Evolutionary conservation across 371 early-diverging fungal genomes (phyloP).

Genomic region (Polyrhizophydium stewartii): DNA sequence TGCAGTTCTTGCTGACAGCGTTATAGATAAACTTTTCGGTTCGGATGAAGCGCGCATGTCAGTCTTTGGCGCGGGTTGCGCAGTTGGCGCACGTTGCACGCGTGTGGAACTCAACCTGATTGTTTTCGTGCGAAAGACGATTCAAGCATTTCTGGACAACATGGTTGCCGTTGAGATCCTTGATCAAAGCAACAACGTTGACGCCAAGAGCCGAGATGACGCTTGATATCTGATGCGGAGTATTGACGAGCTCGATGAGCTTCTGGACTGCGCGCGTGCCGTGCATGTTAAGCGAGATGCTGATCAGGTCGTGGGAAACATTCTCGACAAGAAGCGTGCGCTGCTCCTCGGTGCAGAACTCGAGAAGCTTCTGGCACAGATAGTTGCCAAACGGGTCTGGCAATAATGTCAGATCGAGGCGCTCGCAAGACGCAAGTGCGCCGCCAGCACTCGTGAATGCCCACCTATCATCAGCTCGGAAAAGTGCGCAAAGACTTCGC

Average conservation of each 20-base stretch:
- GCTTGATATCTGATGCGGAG: slow-evolving; percentile 50
- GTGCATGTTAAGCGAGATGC: slow-evolving; percentile 89
- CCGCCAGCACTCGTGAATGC: no score
- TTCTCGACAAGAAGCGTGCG: slow-evolving; percentile 64
- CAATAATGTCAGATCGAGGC: no score
- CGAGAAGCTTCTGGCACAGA: slow-evolving; percentile 83
- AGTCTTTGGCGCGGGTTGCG: no score
- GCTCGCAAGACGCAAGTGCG: not conserved
- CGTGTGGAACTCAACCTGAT: slow-evolving; percentile 41
- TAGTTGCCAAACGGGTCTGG: slow-evolving; percentile 90
- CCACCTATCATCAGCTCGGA: slow-evolving; percentile 76
- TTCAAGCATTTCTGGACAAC: slow-evolving; percentile 96
- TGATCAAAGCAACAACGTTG: slow-evolving; percentile 80
- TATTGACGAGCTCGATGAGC: slow-evolving; percentile 78
- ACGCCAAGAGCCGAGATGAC: slow-evolving; percentile 67
- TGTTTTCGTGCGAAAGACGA: slow-evolving; percentile 62
- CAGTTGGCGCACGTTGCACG: no score
- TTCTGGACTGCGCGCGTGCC: slow-evolving; percentile 97
- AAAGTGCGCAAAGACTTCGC: slow-evolving; percentile 70
- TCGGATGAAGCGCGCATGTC: no score
- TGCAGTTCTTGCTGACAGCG: slow-evolving; percentile 79
- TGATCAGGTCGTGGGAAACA: slow-evolving; percentile 68
- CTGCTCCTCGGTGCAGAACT: slow-evolving; percentile 72
- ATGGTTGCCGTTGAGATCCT: slow-evolving; percentile 97
- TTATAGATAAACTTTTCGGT: slow-evolving; percentile 89